phyloP scores from a whole-genome alignment of 495 filamentous ascomycete genomes.

The Aspergillus conjunctus region DNA sequence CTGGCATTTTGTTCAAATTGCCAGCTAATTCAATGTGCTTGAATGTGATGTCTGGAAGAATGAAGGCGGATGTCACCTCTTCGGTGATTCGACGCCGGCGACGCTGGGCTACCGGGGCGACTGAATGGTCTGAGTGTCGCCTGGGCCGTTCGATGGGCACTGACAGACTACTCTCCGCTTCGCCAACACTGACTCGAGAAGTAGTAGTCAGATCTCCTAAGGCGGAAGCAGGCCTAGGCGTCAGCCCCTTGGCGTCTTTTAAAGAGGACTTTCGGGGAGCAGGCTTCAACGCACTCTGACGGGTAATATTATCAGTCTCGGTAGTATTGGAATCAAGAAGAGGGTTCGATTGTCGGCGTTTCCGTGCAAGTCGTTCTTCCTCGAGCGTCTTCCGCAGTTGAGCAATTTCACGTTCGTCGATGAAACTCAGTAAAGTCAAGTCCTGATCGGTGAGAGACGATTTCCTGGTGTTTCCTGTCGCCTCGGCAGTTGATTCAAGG shows the following conservation, averaged over 20 bases:
- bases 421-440: constrained; percentile 49
- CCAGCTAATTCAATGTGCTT: constrained; percentile 38
- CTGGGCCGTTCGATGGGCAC: constrained; percentile 42
- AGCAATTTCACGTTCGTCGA: constrained; percentile 52
- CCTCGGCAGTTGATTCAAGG: constrained; percentile 34
- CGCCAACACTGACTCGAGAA: constrained; percentile 29
- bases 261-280: constrained; percentile 51
- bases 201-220: constrained; percentile 39
- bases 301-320: constrained; percentile 41
- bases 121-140: constrained; percentile 51
- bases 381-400: constrained; percentile 52
- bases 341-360: constrained; percentile 42
- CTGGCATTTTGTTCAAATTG: constrained; percentile 41
- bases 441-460: constrained; percentile 37
- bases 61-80: constrained; percentile 83
- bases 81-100: constrained; percentile 44
- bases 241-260: constrained; percentile 38
- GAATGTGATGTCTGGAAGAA: constrained; percentile 69
- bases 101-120: constrained; percentile 28
- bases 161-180: constrained; percentile 36
- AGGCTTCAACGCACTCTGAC: constrained; percentile 40
- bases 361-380: constrained; percentile 50
- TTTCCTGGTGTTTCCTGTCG: constrained; percentile 38
- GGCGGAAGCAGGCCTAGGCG: constrained; percentile 42
- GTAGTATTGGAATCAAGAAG: constrained; percentile 34